These are phyloP conservation scores for Entoloma clypeatum DNA, from an alignment of 1,284 basidiomycete species.

Conservation along the genomic window DNA sequence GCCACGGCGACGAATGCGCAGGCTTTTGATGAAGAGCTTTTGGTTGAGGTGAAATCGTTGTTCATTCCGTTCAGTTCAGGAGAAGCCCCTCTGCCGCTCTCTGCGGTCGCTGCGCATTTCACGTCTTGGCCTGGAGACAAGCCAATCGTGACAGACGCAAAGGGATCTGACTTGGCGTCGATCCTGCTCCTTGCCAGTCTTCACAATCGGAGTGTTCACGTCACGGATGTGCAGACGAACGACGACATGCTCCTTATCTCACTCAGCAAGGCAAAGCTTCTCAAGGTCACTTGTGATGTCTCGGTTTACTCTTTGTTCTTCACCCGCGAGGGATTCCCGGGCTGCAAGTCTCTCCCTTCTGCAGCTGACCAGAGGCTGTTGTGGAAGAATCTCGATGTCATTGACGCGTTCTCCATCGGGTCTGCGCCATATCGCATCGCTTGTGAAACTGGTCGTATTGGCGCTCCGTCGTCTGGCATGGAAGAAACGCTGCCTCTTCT, in stretches of 20 bases:
- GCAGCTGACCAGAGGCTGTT: slow-evolving; percentile 78
- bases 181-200: slow-evolving; percentile 91
- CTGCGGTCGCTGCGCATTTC: slow-evolving; percentile 82
- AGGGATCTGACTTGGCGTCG: slow-evolving; percentile 89
- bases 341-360: slow-evolving; percentile 68
- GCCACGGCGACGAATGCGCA: slow-evolving; percentile 71
- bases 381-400: slow-evolving; percentile 82
- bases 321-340: slow-evolving; percentile 71
- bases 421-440: slow-evolving; percentile 79
- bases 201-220: slow-evolving; percentile 86
- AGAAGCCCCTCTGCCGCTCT: slow-evolving; percentile 45
- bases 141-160: slow-evolving; percentile 92
- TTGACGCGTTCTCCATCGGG: slow-evolving; percentile 94
- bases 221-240: slow-evolving; percentile 87
- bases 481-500: slow-evolving; percentile 89
- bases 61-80: slow-evolving; percentile 79
- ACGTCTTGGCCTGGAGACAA: slow-evolving; percentile 89
- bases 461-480: slow-evolving; percentile 76
- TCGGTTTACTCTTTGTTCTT: slow-evolving; percentile 94
- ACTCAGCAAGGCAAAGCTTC: slow-evolving; percentile 90
- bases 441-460: slow-evolving; percentile 59
- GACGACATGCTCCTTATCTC: slow-evolving; percentile 92
- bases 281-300: slow-evolving; percentile 96
- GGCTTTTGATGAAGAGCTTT: slow-evolving; percentile 68
- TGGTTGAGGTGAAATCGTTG: slow-evolving; percentile 77